Percentiles rank a stretch among this genome's conserved stretches.
phyloP scores from a whole-genome alignment of 1,284 basidiomycete species.

The Malassezia japonica region DNA sequence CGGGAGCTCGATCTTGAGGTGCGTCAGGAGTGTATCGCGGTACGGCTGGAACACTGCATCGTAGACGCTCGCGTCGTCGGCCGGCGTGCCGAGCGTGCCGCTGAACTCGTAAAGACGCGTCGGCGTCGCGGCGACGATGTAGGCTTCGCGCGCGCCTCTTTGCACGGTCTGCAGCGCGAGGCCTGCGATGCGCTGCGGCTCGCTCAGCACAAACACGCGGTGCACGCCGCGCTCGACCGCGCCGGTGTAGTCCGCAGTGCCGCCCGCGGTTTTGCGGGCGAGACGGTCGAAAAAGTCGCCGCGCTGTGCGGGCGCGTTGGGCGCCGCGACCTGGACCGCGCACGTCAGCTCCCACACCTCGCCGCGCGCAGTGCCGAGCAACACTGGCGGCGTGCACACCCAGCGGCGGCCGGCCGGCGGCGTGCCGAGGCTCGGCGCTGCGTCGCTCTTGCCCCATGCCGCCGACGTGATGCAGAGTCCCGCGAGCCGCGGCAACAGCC shows the following conservation, averaged over 20 bases:
- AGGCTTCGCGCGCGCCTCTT: conserved; percentile 8
- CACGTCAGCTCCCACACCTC: conserved; percentile 58
- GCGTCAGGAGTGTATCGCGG: conserved; percentile 25
- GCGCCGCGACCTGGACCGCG: conserved; percentile 50
- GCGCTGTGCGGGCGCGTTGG: background rate
- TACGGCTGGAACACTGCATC: conserved; percentile 42
- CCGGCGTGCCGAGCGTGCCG: conserved; percentile 57
- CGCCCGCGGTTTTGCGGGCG: conserved; percentile 32
- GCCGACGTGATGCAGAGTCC: conserved; percentile 74
- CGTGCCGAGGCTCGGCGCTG: background rate
- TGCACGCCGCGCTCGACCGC: conserved; percentile 29
- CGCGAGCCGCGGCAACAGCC: conserved; percentile 56
- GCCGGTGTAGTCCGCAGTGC: conserved; percentile 8
- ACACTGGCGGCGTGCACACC: conserved; percentile 61
- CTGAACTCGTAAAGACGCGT: conserved; percentile 85
- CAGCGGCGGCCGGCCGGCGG: conserved; percentile 11
- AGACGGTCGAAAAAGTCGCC: conserved; percentile 45
- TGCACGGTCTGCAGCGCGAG: conserved; percentile 18
- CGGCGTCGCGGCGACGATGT: conserved; percentile 71
- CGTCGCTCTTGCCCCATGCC: conserved; percentile 63
- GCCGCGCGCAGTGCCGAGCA: conserved; percentile 63
- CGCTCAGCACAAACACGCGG: conserved; percentile 31
- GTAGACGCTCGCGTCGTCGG: conserved; percentile 9
- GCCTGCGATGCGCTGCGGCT: conserved; percentile 38
- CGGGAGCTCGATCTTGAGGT: conserved; percentile 43